These are phyloP conservation scores for Fusarium nygamai DNA, from an alignment of 2,329 filamentous ascomycete species.

Conservation along the genomic window DNA sequence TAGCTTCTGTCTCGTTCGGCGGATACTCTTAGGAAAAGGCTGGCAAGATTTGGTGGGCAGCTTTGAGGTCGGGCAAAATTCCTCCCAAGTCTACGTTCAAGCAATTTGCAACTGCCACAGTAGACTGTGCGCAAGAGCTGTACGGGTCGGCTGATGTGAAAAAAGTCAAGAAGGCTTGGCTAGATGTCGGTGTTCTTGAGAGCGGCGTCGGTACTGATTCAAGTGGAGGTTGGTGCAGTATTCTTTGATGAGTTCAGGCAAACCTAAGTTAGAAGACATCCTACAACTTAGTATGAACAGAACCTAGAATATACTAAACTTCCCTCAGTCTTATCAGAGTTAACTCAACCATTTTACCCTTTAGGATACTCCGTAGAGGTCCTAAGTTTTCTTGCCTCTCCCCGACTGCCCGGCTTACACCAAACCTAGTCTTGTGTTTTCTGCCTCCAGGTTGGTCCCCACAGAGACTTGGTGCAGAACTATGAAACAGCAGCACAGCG, in stretches of 20 bases:
- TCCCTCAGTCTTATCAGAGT: background rate
- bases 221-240: slow-evolving; percentile 16
- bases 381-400: background rate
- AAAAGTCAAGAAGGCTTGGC: slow-evolving; percentile 59
- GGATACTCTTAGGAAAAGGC: slow-evolving; percentile 65
- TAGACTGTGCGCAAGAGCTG: slow-evolving; percentile 55
- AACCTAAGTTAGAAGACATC: background rate
- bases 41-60: slow-evolving; percentile 63
- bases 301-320: background rate
- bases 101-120: slow-evolving; percentile 61
- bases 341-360: background rate
- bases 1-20: slow-evolving; percentile 57
- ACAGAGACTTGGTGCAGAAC: background rate
- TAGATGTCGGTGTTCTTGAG: slow-evolving; percentile 56
- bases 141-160: slow-evolving; percentile 55
- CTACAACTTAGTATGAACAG: background rate
- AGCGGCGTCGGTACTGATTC: slow-evolving; percentile 30
- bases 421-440: background rate
- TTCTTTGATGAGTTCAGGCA: slow-evolving; percentile 14
- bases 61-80: slow-evolving; percentile 56
- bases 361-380: background rate
- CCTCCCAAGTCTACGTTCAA: slow-evolving; percentile 55
- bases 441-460: background rate
- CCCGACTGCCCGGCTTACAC: background rate
- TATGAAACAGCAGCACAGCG: background rate